Evolutionary conservation across 2,329 filamentous ascomycete species (phyloP).

Genomic region (Mariannaea elegans): DNA sequence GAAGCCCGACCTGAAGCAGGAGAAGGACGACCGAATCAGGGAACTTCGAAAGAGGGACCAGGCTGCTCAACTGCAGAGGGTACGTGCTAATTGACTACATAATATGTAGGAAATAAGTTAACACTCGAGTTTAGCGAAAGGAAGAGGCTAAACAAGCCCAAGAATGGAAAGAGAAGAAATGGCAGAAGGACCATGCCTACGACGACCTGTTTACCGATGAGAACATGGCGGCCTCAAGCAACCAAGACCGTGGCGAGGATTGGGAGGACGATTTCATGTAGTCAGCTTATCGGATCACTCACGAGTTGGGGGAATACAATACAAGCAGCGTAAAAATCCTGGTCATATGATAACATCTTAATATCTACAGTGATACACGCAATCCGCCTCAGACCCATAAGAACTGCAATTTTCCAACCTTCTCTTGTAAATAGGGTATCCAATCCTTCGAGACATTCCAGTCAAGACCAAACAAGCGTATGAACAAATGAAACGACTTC

Average conservation of each 20-base stretch:
- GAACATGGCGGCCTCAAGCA: conserved; percentile 78
- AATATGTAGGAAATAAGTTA: not conserved
- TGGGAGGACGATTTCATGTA: conserved; percentile 96
- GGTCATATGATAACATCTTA: not conserved
- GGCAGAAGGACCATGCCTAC: conserved; percentile 97
- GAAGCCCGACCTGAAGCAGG: conserved; percentile 82
- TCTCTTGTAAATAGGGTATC: conserved; percentile 13
- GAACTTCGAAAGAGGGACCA: conserved; percentile 78
- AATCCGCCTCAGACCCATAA: not conserved
- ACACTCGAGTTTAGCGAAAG: conserved; percentile 65
- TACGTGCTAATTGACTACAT: conserved; percentile 47
- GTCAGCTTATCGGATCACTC: not conserved
- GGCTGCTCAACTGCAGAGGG: conserved; percentile 67
- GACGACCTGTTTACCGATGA: conserved; percentile 91
- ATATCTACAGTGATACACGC: not conserved
- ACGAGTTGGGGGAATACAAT: not conserved
- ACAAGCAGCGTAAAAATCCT: not conserved
- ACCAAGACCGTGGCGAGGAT: conserved; percentile 81
- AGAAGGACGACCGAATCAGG: conserved; percentile 80
- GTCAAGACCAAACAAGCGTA: not conserved
- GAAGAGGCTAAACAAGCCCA: conserved; percentile 77
- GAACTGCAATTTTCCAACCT: not conserved
- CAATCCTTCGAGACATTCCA: not conserved
- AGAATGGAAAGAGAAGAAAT: conserved; percentile 89
- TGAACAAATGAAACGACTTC: not conserved